Evolutionary conservation across 805 yeast genomes (phyloP), one percentile per base, ranked within the genome.

Genomic region (Cyberlindnera meyerae): DNA sequence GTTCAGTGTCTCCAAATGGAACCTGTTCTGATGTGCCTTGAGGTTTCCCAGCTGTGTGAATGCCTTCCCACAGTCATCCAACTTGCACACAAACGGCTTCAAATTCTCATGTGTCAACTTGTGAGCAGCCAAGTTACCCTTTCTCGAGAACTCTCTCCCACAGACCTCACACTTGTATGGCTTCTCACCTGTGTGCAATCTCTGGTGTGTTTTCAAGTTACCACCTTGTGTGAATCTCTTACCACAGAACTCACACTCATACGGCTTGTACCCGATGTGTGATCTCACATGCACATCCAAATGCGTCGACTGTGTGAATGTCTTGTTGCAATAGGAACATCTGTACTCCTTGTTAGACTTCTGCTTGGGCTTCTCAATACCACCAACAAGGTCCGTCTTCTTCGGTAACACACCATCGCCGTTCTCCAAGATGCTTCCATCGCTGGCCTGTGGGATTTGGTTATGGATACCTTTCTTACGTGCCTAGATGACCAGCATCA

Each of bases 101-200:
- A 75, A 65, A 49, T 83, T 78, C 39, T 79, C 79, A 61, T 88
- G 97, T 0, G 95, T 87, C 40, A 85, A 64, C 57, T 71, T 67
- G 61, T 89, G 97, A 4, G 95, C 94, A 18, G 90, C 89, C 48
- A 86, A 70, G 61, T 89, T 89, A 13, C 97, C 97, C 60, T 89
- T 85, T 51, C 96, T 73, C 36, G 95, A 85, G 58, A 89, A 89
- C 24, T 76, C 68, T 42, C 86, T 74, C 16, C 75, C 75, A 60
- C 97, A 89, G 8, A 73, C 61, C 14, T 77, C 79, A 64, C 97
- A 89, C 25, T 71, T 67, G 54, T 81, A 89, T 4, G 97, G 97
- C 55, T 84, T 83, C 52, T 89, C 96, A 18, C 96, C 96, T 0
- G 96, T 87, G 52, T 87, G 96, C 24, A 87, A 66, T 45, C 96